Conservation (phyloP, 73 alveolate genomes). For the Paramecium pentaurelia region DNA sequence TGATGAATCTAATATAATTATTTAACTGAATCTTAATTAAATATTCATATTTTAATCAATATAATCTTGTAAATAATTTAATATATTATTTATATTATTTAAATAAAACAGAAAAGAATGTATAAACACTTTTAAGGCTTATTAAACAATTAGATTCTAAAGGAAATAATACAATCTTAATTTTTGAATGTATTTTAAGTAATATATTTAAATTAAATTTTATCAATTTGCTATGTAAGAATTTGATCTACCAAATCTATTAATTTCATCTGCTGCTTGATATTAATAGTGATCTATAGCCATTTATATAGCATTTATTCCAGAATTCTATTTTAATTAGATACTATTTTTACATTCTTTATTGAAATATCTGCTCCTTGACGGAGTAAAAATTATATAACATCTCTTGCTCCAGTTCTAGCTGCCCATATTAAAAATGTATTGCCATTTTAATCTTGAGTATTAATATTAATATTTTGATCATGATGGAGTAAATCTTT, state of each 20-base stretch:
- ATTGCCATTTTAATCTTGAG: background rate
- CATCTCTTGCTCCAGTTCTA: conserved; percentile 17
- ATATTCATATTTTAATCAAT: background rate
- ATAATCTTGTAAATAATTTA: too few species aligned
- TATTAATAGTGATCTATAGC: background rate
- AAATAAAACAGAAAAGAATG: too few species aligned
- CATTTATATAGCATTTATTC: background rate
- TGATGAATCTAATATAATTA: background rate
- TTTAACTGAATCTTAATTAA: background rate
- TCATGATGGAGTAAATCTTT: background rate
- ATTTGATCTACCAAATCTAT: background rate
- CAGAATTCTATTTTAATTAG: background rate
- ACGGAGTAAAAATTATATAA: background rate
- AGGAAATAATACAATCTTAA: background rate
- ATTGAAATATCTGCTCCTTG: background rate
- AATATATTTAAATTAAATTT: background rate
- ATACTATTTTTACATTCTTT: background rate
- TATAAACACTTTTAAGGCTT: background rate
- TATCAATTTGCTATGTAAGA: background rate
- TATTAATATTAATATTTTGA: background rate
- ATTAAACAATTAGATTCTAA: background rate
- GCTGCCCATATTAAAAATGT: background rate
- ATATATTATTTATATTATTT: too few species aligned
- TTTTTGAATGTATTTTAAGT: background rate
- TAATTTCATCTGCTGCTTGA: background rate